Percentiles rank a stretch among this genome's conserved stretches.
Evolutionary conservation across 2,329 filamentous ascomycete species (phyloP).

Genomic region (Cadophora malorum): DNA sequence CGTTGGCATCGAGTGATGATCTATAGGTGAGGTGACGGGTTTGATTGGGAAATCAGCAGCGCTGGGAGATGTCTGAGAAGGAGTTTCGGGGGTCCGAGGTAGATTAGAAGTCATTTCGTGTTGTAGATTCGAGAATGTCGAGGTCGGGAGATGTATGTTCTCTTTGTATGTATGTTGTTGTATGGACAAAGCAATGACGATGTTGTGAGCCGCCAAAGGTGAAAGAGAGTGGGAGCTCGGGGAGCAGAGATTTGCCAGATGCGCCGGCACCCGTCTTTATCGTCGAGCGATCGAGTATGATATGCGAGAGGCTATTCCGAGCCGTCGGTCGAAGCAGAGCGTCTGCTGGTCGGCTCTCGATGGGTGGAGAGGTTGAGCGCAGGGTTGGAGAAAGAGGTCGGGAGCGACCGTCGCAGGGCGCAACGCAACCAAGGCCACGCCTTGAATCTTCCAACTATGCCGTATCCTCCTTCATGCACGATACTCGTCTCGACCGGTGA

Average conservation of each 20-base stretch:
- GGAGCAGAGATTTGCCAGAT: slow-evolving; percentile 27
- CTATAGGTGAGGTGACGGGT: slow-evolving; percentile 57
- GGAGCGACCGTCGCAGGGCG: slow-evolving; percentile 35
- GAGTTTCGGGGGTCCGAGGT: slow-evolving; percentile 71
- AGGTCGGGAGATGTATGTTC: slow-evolving; percentile 16
- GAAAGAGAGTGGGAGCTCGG: slow-evolving; percentile 24
- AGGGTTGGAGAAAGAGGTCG: slow-evolving; percentile 25
- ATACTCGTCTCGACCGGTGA: slow-evolving; percentile 7
- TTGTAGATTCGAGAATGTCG: slow-evolving; percentile 24
- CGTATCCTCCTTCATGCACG: slow-evolving; percentile 34
- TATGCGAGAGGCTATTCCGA: slow-evolving; percentile 14
- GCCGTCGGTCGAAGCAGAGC: slow-evolving; percentile 23
- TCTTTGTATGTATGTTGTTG: slow-evolving; percentile 5
- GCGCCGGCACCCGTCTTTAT: slow-evolving; percentile 29
- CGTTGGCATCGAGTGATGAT: slow-evolving; percentile 58
- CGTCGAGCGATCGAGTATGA: slow-evolving; percentile 13
- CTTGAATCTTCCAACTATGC: slow-evolving; percentile 23
- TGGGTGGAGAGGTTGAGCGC: slow-evolving; percentile 23
- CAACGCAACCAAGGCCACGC: slow-evolving; percentile 31
- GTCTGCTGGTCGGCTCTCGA: slow-evolving; percentile 25
- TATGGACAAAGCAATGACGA: slow-evolving; percentile 26
- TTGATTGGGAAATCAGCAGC: slow-evolving; percentile 50
- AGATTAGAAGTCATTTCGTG: slow-evolving; percentile 64
- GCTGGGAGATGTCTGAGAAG: slow-evolving; percentile 64
- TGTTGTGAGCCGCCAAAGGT: slow-evolving; percentile 25